phyloP scores from a whole-genome alignment of 2,329 filamentous ascomycete species.

The Zasmidium citrigriseum region DNA sequence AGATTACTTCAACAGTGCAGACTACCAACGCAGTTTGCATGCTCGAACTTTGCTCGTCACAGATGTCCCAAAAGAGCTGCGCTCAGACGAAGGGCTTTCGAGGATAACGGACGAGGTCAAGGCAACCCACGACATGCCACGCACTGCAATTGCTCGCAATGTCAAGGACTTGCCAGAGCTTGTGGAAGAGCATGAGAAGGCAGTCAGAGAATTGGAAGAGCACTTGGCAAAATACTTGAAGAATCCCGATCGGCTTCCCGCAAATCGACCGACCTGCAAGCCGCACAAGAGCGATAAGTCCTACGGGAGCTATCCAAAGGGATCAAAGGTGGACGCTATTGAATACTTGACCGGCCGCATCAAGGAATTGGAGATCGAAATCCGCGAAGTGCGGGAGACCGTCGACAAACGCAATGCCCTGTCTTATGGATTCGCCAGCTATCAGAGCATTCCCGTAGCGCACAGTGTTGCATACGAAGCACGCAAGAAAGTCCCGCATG shows the following conservation, averaged over 20 bases:
- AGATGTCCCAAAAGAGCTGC: constrained; percentile 75
- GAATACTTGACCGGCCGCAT: constrained; percentile 89
- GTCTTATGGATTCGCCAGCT: constrained; percentile 93
- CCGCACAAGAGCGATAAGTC: constrained; percentile 75
- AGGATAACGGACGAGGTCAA: constrained; percentile 79
- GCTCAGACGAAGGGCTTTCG: constrained; percentile 84
- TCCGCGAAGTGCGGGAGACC: constrained; percentile 77
- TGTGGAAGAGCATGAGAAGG: constrained; percentile 78
- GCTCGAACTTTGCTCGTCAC: constrained; percentile 70
- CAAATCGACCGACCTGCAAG: constrained; percentile 74
- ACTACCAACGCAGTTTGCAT: constrained; percentile 87
- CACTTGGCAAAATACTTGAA: constrained; percentile 88
- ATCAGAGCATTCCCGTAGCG: constrained; percentile 82
- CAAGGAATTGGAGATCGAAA: constrained; percentile 75
- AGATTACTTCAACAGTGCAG: constrained; percentile 78
- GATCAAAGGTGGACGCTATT: constrained; percentile 86
- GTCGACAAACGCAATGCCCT: constrained; percentile 87
- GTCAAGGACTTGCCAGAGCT: constrained; percentile 85
- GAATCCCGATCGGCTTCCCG: constrained; percentile 77
- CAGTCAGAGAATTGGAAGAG: constrained; percentile 79
- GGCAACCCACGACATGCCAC: constrained; percentile 74
- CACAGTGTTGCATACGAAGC: constrained; percentile 83
- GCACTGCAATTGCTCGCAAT: constrained; percentile 83
- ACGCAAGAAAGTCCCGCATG: constrained; percentile 77
- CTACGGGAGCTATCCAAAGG: constrained; percentile 57